Conservation (phyloP, 805 yeast species). For the Middelhovenomyces tepae region DNA sequence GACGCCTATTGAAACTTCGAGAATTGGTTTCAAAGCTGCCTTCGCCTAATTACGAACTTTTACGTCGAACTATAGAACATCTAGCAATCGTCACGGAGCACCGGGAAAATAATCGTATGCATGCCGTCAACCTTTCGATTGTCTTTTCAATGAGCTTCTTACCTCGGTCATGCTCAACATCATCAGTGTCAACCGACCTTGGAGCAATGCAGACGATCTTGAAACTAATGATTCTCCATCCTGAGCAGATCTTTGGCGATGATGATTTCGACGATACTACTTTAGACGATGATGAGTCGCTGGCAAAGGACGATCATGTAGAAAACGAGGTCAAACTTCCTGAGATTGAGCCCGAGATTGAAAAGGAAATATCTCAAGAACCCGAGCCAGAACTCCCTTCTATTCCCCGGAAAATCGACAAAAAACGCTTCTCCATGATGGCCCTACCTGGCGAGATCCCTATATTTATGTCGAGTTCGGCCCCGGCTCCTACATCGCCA, state of each 20-base stretch:
- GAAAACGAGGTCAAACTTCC: too few species aligned
- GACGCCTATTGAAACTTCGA: slow-evolving; percentile 18
- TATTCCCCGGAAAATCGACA: too few species aligned
- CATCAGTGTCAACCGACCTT: slow-evolving; percentile 39
- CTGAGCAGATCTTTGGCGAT: slow-evolving; percentile 23
- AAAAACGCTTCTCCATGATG: too few species aligned
- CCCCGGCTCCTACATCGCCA: too few species aligned
- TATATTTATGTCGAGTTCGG: too few species aligned
- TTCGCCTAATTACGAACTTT: slow-evolving; percentile 51
- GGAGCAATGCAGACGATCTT: slow-evolving; percentile 47
- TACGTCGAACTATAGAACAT: slow-evolving; percentile 61
- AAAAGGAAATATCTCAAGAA: too few species aligned
- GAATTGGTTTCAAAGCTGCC: slow-evolving; percentile 44
- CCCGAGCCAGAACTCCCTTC: too few species aligned
- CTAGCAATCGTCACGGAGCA: slow-evolving; percentile 58
- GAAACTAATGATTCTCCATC: slow-evolving; percentile 36
- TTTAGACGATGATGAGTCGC: too few species aligned
- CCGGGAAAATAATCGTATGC: slow-evolving; percentile 73
- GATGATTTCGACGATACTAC: slow-evolving; percentile 6
- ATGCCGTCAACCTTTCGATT: slow-evolving; percentile 79
- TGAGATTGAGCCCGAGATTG: too few species aligned
- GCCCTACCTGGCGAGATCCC: too few species aligned
- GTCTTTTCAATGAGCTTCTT: slow-evolving; percentile 67
- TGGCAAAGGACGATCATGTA: too few species aligned
- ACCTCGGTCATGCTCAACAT: slow-evolving; percentile 20